These are phyloP conservation scores for Melanogaster broomeanus DNA, from an alignment of 768 basidiomycete species.

Conservation along the genomic window DNA sequence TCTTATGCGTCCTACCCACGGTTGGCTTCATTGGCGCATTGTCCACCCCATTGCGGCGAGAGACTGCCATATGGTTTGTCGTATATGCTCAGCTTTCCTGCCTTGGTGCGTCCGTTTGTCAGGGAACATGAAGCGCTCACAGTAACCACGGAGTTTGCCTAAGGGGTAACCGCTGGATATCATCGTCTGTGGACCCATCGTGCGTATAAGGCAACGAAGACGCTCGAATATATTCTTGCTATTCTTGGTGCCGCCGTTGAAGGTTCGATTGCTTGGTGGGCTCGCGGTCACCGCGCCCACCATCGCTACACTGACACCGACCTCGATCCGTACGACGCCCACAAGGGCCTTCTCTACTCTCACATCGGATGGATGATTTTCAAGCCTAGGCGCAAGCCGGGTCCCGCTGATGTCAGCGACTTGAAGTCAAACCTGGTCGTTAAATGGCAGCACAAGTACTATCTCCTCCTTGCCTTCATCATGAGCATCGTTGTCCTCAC, in stretches of 20 bases:
- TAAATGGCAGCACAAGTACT: slow-evolving; percentile 82
- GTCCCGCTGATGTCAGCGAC: slow-evolving; percentile 84
- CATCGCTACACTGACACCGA: slow-evolving; percentile 95
- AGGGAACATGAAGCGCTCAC: not conserved
- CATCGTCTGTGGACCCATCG: slow-evolving; percentile 95
- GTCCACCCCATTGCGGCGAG: slow-evolving; percentile 58
- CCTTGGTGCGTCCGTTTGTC: slow-evolving; percentile 58
- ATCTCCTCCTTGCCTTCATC: slow-evolving; percentile 61
- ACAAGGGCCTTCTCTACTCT: slow-evolving; percentile 80
- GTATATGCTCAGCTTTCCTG: slow-evolving; percentile 73
- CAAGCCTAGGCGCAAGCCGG: slow-evolving; percentile 85
- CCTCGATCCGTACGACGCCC: slow-evolving; percentile 92
- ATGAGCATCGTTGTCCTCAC: slow-evolving; percentile 75
- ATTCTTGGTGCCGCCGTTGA: slow-evolving; percentile 84
- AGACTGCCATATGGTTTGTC: slow-evolving; percentile 64
- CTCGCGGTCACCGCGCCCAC: slow-evolving; percentile 90
- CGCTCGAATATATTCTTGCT: slow-evolving; percentile 83
- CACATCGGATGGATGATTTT: slow-evolving; percentile 90
- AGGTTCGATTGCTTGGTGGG: slow-evolving; percentile 98
- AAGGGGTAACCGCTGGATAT: slow-evolving; percentile 86
- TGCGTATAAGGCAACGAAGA: slow-evolving; percentile 83
- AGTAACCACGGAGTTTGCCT: not conserved
- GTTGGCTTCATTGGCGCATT: slow-evolving; percentile 69
- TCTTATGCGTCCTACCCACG: slow-evolving; percentile 69
- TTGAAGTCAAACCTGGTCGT: slow-evolving; percentile 74